These are phyloP conservation scores for Astrephomene gubernaculifera DNA, from an alignment of 139 green algal species.

Conservation along the genomic window DNA sequence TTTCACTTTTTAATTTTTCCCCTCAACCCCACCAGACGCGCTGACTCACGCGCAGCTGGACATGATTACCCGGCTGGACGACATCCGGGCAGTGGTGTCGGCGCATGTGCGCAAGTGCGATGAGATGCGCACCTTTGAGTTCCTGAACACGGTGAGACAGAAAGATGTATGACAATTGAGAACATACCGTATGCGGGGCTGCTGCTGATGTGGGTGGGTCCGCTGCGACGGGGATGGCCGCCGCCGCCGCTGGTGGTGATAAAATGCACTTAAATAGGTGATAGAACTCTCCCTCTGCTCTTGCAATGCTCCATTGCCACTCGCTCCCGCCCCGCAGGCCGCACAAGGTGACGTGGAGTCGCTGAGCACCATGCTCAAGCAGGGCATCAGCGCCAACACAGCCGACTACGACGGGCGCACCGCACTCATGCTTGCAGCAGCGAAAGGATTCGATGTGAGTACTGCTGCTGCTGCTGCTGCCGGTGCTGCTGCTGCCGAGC, in stretches of 20 bases:
- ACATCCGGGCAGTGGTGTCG: not conserved
- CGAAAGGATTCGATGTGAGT: constrained; percentile 62
- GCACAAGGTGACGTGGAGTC: constrained; percentile 50
- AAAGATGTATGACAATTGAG: too few relatives aligned
- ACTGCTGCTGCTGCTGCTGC: not conserved
- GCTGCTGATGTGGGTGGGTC: too few relatives aligned
- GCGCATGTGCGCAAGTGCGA: constrained; percentile 41
- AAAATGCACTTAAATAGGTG: not conserved
- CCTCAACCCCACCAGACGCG: not conserved
- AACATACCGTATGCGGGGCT: too few relatives aligned
- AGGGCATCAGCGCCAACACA: constrained; percentile 56
- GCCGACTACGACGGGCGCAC: constrained; percentile 59
- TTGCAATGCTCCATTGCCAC: not conserved
- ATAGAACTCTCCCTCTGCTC: not conserved
- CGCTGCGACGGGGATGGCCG: not conserved
- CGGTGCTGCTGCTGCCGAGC: not conserved
- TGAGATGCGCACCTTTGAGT: constrained; percentile 40
- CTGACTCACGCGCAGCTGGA: constrained; percentile 30
- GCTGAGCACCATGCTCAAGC: constrained; percentile 64
- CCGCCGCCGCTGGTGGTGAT: not conserved
- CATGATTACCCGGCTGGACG: constrained; percentile 37
- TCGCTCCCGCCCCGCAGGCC: not conserved
- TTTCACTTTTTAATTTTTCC: not conserved
- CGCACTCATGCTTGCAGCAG: constrained; percentile 67
- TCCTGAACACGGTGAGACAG: constrained; percentile 35